Base-by-base conservation (phyloP, 1,139 yeast genomes). In the Hemisphaericaspora xylanilytica region DNA sequence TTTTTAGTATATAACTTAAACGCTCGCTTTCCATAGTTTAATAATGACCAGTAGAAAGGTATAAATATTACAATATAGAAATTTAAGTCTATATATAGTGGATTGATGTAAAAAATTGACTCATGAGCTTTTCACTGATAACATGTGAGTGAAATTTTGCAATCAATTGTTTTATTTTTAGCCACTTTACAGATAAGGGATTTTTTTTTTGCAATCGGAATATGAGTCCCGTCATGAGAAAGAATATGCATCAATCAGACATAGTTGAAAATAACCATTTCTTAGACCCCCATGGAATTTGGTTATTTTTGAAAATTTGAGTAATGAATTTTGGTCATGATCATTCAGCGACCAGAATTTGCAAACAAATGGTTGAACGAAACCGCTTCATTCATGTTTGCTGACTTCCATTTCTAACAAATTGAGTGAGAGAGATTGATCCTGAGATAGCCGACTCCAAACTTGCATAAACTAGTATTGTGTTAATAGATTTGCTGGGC, bases 21-120 rank as follows among this genome's bases (percentile, higher is more conserved):
- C 63, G 57, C n/a, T 56, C 35, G 6, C 59, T 49, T 18, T 67
- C 72, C 73, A 67, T 68, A 11, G n/a, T n/a, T n/a, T n/a, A n/a
- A n/a, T n/a, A n/a, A n/a, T n/a, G n/a, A n/a, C n/a, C n/a, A n/a
- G n/a, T n/a, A n/a, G n/a, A n/a, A n/a, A n/a, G n/a, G n/a, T n/a
- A n/a, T n/a, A n/a, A n/a, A n/a, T n/a, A n/a, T n/a, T n/a, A n/a
- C n/a, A n/a, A n/a, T n/a, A n/a, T n/a, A n/a, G n/a, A n/a, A n/a
- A n/a, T n/a, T n/a, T n/a, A n/a, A n/a, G n/a, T n/a, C n/a, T n/a
- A 20, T 20, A 6, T 20, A 20, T 20, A 20, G 22, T 20, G 22
- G 6, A 20, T 9, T 20, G 5, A 18, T 14, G 11, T 14, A 16
- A 7, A 10, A 16, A 16, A n/a, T n/a, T n/a, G n/a, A n/a, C n/a